Conservation (phyloP, 192 early-diverging fungal species). For the Coemansia sp. region DNA sequence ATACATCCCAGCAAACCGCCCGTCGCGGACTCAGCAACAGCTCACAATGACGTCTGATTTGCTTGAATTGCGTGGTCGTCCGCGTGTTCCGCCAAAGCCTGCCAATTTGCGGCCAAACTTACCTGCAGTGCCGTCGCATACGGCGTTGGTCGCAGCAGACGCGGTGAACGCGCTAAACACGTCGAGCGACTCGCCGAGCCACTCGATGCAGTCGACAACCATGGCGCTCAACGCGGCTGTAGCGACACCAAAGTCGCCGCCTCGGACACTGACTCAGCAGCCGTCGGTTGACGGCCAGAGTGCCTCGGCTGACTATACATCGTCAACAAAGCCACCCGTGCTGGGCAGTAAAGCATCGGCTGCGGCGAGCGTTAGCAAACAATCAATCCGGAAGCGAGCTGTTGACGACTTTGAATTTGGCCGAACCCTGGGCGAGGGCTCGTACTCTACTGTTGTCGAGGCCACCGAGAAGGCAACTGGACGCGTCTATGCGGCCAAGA, state of each 20-base stretch:
- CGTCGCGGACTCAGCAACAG: not conserved
- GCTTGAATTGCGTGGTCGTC: constrained; percentile 45
- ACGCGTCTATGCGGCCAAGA: constrained; percentile 85
- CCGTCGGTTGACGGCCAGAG: constrained; percentile 3
- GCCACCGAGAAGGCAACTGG: constrained; percentile 72
- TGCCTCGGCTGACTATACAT: not conserved
- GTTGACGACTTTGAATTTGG: constrained; percentile 87
- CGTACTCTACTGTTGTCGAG: constrained; percentile 89
- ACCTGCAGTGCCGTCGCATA: constrained; percentile 12
- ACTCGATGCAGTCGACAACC: constrained; percentile 25
- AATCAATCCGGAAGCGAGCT: constrained; percentile 61
- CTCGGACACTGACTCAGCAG: constrained; percentile 13
- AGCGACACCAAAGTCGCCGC: constrained; percentile 22
- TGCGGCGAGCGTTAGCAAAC: constrained; percentile 17
- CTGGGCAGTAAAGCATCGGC: not conserved
- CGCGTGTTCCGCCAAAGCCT: constrained; percentile 52
- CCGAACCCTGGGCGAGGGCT: constrained; percentile 85
- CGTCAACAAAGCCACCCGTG: not conserved
- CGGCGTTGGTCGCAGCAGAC: constrained; percentile 25
- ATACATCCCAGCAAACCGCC: constrained; percentile 5
- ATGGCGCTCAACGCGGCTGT: constrained; percentile 29
- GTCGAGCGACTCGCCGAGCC: constrained; percentile 26
- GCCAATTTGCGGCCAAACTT: constrained; percentile 39
- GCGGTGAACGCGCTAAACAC: constrained; percentile 29
- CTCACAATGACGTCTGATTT: constrained; percentile 12